Base-by-base conservation (phyloP, 768 basidiomycete genomes). In the Suillus hirtellus region DNA sequence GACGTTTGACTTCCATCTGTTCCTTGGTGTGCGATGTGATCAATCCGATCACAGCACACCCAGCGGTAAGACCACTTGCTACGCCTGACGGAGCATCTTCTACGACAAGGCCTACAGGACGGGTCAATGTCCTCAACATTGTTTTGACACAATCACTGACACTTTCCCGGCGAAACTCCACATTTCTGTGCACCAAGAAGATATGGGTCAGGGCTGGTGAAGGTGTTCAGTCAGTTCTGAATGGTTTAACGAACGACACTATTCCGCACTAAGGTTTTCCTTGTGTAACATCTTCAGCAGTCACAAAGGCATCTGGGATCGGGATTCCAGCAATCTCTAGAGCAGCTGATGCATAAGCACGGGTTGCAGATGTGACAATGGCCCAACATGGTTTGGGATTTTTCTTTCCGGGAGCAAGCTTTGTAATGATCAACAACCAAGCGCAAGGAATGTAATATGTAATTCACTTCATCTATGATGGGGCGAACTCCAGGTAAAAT, bases 1-100 rank as follows among this genome's bases (percentile, higher is more conserved):
- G 85, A 46, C 80, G 69, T 12, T 84, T 84, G 8, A 81, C 86
- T 66, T 87, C 79, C 66, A 98, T 79, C 67, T 89, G 84, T 63
- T 86, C 84, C 59, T 85, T 80, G 31, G 82, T 81, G 74, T 96
- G 95, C 6, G 89, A 87, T 1, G 96, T 98, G 63, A 93, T 80
- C 35, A 97, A 77, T 1, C 86, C 96, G 55, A 98, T 79, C 0
- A 93, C 94, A 71, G 84, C 90, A 73, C 90, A 89, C 15, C 96
- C 95, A 6, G 94, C 92, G 0, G 88, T 84, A 52, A 84, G 79
- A 12, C 95, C 95, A 64, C 93, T 90, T 46, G 79, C 79, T 68
- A 98, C 81, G 21, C 95, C 96, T 17, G 86, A 86, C 1, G 95
- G 95, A 3, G 96, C 93, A 76, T 98, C 96, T 72, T 96, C 95